phyloP scores from a whole-genome alignment of 1,284 basidiomycete genomes.

The Pyrrhoderma lamaoense region DNA sequence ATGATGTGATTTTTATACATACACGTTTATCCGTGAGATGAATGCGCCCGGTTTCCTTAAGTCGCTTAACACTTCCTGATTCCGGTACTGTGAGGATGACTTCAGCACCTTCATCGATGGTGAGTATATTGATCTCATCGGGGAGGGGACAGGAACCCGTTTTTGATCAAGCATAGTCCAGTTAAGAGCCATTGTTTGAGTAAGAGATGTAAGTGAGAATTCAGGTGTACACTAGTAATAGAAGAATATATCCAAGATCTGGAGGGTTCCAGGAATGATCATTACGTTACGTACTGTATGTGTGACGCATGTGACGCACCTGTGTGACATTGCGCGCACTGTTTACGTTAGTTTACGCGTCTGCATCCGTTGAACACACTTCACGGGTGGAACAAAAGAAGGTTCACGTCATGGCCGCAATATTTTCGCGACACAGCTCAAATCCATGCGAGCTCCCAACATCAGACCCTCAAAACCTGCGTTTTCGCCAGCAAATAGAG shows the following conservation, averaged over 20 bases:
- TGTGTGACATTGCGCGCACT: too few relatives aligned
- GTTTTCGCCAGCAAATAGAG: conserved; percentile 36
- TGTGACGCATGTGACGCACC: too few relatives aligned
- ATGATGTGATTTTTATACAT: conserved; percentile 24
- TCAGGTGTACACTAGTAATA: too few relatives aligned
- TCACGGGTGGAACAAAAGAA: too few relatives aligned
- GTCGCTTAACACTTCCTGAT: conserved; percentile 45
- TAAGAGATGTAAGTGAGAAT: not conserved
- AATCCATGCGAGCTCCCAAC: conserved; percentile 67
- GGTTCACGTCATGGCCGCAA: conserved; percentile 24
- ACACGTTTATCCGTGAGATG: conserved; percentile 69
- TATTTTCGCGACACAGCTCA: conserved; percentile 69
- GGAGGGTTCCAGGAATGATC: too few relatives aligned
- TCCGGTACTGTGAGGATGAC: conserved; percentile 51
- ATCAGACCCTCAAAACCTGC: conserved; percentile 50
- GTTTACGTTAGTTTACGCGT: too few relatives aligned
- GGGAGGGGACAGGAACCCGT: conserved; percentile 57
- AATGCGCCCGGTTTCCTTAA: conserved; percentile 51
- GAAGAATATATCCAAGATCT: too few relatives aligned
- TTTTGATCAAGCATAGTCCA: conserved; percentile 61
- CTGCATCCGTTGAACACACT: too few relatives aligned
- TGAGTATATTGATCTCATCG: conserved; percentile 51
- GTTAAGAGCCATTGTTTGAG: conserved; percentile 59
- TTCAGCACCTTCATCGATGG: conserved; percentile 50
- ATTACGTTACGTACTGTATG: too few relatives aligned